Base-by-base conservation (phyloP, 257 asterid genomes). In the Solanum phureja region DNA sequence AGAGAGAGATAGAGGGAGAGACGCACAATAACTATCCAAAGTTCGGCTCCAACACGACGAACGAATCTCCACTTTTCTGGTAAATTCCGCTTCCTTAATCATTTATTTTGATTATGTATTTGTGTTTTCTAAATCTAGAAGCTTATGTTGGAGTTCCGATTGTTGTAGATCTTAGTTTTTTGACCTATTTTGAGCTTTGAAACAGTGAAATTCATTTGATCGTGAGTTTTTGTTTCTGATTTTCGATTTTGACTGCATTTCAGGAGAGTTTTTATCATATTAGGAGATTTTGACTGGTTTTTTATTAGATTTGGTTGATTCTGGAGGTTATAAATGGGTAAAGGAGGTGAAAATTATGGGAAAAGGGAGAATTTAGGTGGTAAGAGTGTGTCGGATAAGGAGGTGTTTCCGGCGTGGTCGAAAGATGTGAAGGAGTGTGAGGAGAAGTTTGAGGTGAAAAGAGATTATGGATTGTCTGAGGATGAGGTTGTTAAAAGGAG, bases 391-490 rank as follows among this genome's bases (percentile, higher is more conserved):
- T 33, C 89, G 64, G 83, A 86, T 38, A 89, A 89, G 69, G 96
- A 93, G 31, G 79, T 52, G 64, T 93, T 56, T 52, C 91, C 98
- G 46, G 95, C 96, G 2, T 97, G 99, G 99, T 89, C 95, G 8
- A 92, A 92, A 88, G 99, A 97, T 82, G 96, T 92, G 88, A 92
- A 83, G 56, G 99, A 96, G 91, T 96, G 99, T 88, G 96, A 94
- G 90, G 98, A 91, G 86, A 90, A 93, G 90, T 94, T 87, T 87
- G 87, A 90, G 90, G 98, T 96, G 44, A 87, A 90, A 64, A 90
- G 88, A 88, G 95, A 94, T 7, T 62, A 83, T 31, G 99, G 99
- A 3, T 94, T 97, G 92, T 90, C 94, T 0, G 85, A 29, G 0
- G 94, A 89, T 27, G 99, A 96, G 60, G 98, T 93, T 46, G 95